Evolutionary conservation across 495 filamentous ascomycete species (phyloP), one percentile per base, ranked within the genome.

Genomic region (Thozetella sp.): DNA sequence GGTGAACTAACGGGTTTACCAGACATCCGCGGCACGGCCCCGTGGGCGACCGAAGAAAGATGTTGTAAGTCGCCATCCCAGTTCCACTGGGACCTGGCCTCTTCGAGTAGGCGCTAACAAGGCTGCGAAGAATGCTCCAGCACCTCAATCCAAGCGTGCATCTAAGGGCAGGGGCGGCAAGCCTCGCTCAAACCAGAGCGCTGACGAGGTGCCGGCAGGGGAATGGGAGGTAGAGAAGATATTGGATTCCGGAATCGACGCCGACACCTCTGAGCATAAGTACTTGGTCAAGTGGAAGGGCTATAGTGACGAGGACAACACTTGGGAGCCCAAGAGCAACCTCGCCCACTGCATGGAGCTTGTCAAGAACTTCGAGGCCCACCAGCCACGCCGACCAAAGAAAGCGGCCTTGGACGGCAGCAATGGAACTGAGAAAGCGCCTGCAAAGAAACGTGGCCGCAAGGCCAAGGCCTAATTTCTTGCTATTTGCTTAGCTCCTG

Each of bases 241-340:
- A 22, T 30, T 76, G 2, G 68, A 69, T 6, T 67, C 62, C 4
- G 50, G 48, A 2, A 71, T 72, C 52, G 66, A 74, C 46, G 63
- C 61, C 51, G 65, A 69, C n/a, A 71, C 66, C 2, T 63, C 64
- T 56, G 60, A 68, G 53, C 70, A 67, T 45, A 51, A 69, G 58
- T 81, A 76, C 53, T 48, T 63, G 1, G 67, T 81, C 30, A 77
- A 80, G 65, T 82, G 77, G 79, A 72, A 72, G 57, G 71, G 70
- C 0, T 78, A 66, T 53, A 24, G 62, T 2, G 53, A 37, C 3
- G 52, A 40, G 20, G 61, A 75, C 0, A 80, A 72, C 60, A 76
- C 75, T 1, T 81, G 78, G 79, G 77, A 81, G 64, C 73, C 77
- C 6, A 70, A 69, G 62, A 58, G 53, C 22, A 73, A 76, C 53